Base-by-base conservation (phyloP, 1,284 basidiomycete species). In the Ustilago cynodontis region DNA sequence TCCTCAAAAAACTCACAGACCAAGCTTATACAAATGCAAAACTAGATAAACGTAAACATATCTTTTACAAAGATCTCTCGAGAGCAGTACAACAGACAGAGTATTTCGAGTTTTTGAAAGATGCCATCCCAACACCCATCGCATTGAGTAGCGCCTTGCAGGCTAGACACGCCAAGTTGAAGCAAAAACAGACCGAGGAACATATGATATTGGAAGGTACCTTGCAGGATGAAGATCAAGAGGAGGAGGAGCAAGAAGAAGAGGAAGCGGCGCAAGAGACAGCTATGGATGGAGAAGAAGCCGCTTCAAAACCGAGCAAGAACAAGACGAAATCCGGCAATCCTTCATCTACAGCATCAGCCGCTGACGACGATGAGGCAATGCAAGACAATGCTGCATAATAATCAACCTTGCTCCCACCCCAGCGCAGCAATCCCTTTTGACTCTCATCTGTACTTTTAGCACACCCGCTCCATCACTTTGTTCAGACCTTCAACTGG, bases 31-130 rank as follows among this genome's bases (percentile, higher is more conserved):
- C 73, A 8, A 80, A 82, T 60, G 80, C 81, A 1, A 75, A 76
- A 20, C 66, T 80, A 13, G 80, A 81, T 51, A 80, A 82, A 59
- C 72, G 80, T 22, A 81, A 80, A 24, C 71, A 79, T 31, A 57
- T 82, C 14, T 72, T 77, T 29, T 82, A 82, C 63, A 76, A 81
- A 37, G 81, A 82, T 63, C 60, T 82, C 28, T 80, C 77, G 8
- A 62, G 74, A 11, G 81, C 81, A 16, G 80, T 81, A n/a, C 68
- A 77, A 26, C 71, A 78, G 29, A 76, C 72, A 31, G 78, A 79
- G 37, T 72, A 68, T 52, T 39, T 81, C 26, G 81, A 82, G 18
- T 82, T 82, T 29, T 59, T 82, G 22, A 73, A 73, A 47, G 66
- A 81, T 20, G 75, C 72, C 11, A 71, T 82, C 10, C 81, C 81